Evolutionary conservation across 2,329 filamentous ascomycete genomes (phyloP).

Genomic region (Xylariales sp.): DNA sequence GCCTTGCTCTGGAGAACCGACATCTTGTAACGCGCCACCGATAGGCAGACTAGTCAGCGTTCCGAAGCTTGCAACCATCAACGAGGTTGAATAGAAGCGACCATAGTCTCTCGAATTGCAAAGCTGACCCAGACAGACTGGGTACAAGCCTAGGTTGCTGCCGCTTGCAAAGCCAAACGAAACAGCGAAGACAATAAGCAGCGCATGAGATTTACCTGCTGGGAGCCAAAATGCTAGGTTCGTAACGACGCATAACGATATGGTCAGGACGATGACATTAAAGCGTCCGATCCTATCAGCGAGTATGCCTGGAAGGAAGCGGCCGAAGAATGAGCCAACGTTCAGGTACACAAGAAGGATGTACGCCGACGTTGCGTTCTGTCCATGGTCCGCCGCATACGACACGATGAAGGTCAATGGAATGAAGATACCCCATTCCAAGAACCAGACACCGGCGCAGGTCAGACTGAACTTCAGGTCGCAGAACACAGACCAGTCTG

Average conservation of each 20-base stretch:
- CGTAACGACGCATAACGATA: constrained; percentile 49
- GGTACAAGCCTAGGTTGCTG: constrained; percentile 70
- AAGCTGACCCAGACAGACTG: constrained; percentile 76
- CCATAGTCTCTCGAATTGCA: constrained; percentile 74
- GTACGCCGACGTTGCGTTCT: constrained; percentile 59
- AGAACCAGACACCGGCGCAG: constrained; percentile 60
- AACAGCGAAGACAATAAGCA: constrained; percentile 64
- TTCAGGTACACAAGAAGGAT: constrained; percentile 79
- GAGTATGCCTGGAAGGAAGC: constrained; percentile 69
- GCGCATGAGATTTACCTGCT: constrained; percentile 41
- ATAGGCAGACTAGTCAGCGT: constrained; percentile 45
- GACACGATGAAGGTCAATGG: constrained; percentile 23
- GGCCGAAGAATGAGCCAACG: constrained; percentile 70
- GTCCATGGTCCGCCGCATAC: constrained; percentile 56
- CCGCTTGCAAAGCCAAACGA: constrained; percentile 78
- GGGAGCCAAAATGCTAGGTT: constrained; percentile 70
- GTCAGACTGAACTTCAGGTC: constrained; percentile 57
- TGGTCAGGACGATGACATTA: constrained; percentile 70
- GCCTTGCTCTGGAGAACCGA: constrained; percentile 18
- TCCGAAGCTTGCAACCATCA: constrained; percentile 73
- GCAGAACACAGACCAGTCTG: constrained; percentile 58
- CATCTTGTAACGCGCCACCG: constrained; percentile 30
- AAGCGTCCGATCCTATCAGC: constrained; percentile 76
- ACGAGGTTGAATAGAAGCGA: constrained; percentile 70
- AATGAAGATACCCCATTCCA: constrained; percentile 50